phyloP scores from a whole-genome alignment of 1,284 basidiomycete genomes.

The Fomitopsis schrenkii region DNA sequence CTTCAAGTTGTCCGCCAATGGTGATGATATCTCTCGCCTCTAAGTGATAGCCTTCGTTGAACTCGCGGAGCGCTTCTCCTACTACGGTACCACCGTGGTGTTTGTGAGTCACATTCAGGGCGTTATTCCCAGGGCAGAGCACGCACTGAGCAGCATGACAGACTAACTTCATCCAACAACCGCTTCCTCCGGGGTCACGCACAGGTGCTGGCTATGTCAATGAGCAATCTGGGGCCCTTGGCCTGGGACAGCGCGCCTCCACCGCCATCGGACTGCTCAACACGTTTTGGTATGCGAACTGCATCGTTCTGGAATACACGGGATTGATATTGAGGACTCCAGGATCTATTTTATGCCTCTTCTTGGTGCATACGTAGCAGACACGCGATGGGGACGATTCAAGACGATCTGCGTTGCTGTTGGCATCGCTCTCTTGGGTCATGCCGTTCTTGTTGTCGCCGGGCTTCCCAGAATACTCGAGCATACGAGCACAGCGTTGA shows the following conservation, averaged over 20 bases:
- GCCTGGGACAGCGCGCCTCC: conserved; percentile 58
- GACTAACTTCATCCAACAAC: conserved; percentile 73
- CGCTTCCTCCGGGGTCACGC: conserved; percentile 59
- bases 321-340: neutral
- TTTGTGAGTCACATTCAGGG: conserved; percentile 43
- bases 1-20: conserved; percentile 8
- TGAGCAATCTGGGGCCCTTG: conserved; percentile 70
- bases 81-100: conserved; percentile 62
- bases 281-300: conserved; percentile 45
- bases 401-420: conserved; percentile 65
- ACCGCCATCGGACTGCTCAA: conserved; percentile 69
- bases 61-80: conserved; percentile 73
- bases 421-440: conserved; percentile 56
- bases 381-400: conserved; percentile 71
- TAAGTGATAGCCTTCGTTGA: conserved; percentile 70
- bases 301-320: neutral
- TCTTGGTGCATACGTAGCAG: conserved; percentile 71
- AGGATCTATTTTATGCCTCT: conserved; percentile 60
- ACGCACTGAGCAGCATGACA: conserved; percentile 19
- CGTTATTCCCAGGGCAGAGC: neutral
- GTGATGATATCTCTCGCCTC: neutral
- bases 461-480: conserved; percentile 71
- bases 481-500: conserved; percentile 50
- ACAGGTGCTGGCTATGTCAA: conserved; percentile 58
- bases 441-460: conserved; percentile 72